phyloP scores from a whole-genome alignment of 1,139 yeast genomes.

The Diutina neorugosa region DNA sequence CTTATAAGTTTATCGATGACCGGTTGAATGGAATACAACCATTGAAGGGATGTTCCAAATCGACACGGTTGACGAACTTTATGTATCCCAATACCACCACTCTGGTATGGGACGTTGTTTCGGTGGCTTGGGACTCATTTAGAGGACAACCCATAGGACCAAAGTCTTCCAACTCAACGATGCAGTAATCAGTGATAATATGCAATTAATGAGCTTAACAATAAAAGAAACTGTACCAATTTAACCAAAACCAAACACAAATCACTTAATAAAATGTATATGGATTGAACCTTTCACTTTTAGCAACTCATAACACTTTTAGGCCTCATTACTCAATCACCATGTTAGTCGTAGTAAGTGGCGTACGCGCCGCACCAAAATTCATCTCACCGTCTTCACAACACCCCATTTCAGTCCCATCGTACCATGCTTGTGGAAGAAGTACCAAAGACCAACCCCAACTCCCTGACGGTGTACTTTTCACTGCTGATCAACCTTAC shows the following conservation, averaged over 20 bases:
- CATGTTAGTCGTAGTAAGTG: background rate
- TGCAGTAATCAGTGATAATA: too few relatives aligned
- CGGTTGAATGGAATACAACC: conserved; percentile 9
- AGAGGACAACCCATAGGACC: background rate
- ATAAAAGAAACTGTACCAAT: too few relatives aligned
- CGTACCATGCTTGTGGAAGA: conserved; percentile 33
- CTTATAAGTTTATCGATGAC: conserved; percentile 9
- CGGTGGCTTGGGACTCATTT: background rate
- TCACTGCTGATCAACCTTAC: conserved; percentile 32
- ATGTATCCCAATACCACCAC: background rate
- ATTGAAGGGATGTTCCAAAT: conserved; percentile 17
- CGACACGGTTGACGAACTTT: conserved; percentile 14
- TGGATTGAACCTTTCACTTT: too few relatives aligned
- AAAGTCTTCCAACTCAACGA: background rate
- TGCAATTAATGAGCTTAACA: too few relatives aligned
- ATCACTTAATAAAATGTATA: too few relatives aligned
- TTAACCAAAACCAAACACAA: too few relatives aligned
- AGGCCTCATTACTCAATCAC: background rate
- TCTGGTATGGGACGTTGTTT: background rate
- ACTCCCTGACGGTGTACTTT: conserved; percentile 29
- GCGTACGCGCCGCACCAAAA: background rate
- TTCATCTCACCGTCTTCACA: background rate
- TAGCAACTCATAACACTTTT: too few relatives aligned
- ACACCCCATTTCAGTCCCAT: background rate
- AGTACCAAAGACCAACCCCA: conserved; percentile 25